Base-by-base conservation (phyloP, 495 filamentous ascomycete genomes). In the Aspergillus egyptiacus region DNA sequence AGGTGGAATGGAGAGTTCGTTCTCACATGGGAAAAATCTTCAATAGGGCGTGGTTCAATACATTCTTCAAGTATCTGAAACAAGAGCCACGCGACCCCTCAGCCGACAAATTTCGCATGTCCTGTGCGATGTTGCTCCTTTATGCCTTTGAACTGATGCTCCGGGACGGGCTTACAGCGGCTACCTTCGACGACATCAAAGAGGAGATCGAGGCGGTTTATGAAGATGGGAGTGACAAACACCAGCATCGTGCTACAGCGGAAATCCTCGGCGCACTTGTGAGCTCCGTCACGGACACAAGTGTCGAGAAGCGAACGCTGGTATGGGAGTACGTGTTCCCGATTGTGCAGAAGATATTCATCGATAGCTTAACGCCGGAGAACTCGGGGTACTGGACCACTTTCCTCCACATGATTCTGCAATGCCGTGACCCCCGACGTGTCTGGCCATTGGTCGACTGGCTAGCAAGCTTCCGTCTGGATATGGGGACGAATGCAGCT, bases 311-410 rank as follows among this genome's bases (percentile, higher is more conserved):
- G 48, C 81, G 87, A 15, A 76, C 84, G 19, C 62, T 77, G 60
- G 78, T 96, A 11, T 97, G 93, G 93, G 78, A 78, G 40, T 96
- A 89, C 64, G 86, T 80, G 1, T 93, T 95, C 58, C 91, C 94
- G 1, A 86, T 96, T 60, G 77, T 97, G 49, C 78, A 87, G 33
- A 79, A 82, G 61, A 83, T 97, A 37, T 87, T 97, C 61, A 77
- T 80, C 18, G 90, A 96, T 57, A 90, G 89, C 19, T 65, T 99
- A 30, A 97, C 89, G 0, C 93, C 94, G 5, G 93, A 99, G 57
- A 99, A 96, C 61, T 80, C 86, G 23, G 75, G 81, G 2, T 97
- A 99, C 65, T 99, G 93, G 93, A 84, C 84, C 50, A 93, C 88
- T 0, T 94, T 91, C 64, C 75, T 99, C 22, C 91, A 96, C 57